Base-by-base conservation (phyloP, 768 basidiomycete genomes). In the Hypholoma sublateritium region DNA sequence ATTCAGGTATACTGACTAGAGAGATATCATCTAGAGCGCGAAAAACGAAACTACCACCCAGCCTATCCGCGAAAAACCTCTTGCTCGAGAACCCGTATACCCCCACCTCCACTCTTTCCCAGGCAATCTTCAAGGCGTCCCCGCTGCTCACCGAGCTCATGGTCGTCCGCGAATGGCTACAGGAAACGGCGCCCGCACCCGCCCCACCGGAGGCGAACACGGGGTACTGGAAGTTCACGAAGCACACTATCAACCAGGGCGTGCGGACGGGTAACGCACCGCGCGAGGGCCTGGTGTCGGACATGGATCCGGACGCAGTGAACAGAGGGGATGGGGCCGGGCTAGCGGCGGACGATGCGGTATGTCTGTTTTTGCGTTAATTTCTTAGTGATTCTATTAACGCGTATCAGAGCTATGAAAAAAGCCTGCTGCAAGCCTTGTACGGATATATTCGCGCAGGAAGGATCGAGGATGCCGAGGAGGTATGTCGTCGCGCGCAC, bases 91-190 rank as follows among this genome's bases (percentile, higher is more conserved):
- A 95, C 65, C 91, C 92, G 0, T 95, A 93, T 71, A 89, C 88
- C 0, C 91, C 93, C 0, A 85, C 89, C 0, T 80, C 84, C 4
- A 85, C 85, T 0, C 80, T 95, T 24, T 89, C 88, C 0, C 87
- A 91, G 66, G 80, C 85, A 2, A 82, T 91, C 50, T 80, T 95
- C 77, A 72, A 81, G 47, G 72, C 82, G 3, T 90, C 87, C 0
- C 84, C 83, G 0, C 77, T 87, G 2, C 83, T 93, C 35, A 72
- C 82, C 0, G 92, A 93, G 58, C 89, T 93, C 53, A 77, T 91
- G 45, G 85, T 89, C 43, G 86, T 93, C 7, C 84, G 89, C n/a
- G 91, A 93, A 69, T 95, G 93, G 93, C 77, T 93, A 1, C 89
- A 93, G 59, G 89, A 91, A 41, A 88, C 82, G 0, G 88, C 90